Evolutionary conservation across 192 early-diverging fungal species (phyloP).

Genomic region (Umbelopsis sp.): DNA sequence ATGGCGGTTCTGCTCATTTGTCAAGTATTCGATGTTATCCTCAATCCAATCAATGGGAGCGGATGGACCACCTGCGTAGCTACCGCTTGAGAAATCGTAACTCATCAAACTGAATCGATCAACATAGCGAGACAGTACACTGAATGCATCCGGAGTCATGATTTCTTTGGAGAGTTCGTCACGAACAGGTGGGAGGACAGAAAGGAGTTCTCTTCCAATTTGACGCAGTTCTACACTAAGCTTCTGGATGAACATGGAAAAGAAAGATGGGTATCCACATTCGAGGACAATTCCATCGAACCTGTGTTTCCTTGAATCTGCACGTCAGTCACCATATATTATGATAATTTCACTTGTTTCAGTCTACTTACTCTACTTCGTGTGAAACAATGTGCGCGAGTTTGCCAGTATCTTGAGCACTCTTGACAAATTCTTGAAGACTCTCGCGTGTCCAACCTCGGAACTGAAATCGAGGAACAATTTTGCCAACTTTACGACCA

Average conservation of each 20-base stretch:
- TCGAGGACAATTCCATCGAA: slow-evolving; percentile 42
- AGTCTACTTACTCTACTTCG: slow-evolving; percentile 31
- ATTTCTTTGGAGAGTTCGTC: slow-evolving; percentile 16
- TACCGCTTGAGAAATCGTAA: slow-evolving; percentile 39
- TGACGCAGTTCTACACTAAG: slow-evolving; percentile 20
- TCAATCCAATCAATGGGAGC: slow-evolving; percentile 43
- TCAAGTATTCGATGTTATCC: slow-evolving; percentile 38
- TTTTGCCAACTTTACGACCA: slow-evolving; percentile 27
- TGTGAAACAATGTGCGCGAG: slow-evolving; percentile 26
- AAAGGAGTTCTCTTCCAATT: slow-evolving; percentile 24
- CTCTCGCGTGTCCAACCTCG: slow-evolving; percentile 27
- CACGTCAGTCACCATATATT: background rate
- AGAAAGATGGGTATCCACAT: slow-evolving; percentile 22
- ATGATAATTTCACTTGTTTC: background rate
- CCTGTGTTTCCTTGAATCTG: slow-evolving; percentile 22
- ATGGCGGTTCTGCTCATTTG: slow-evolving; percentile 27
- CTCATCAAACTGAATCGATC: slow-evolving; percentile 43
- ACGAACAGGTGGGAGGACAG: slow-evolving; percentile 32
- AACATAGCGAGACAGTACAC: slow-evolving; percentile 20
- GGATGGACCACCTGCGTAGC: slow-evolving; percentile 29
- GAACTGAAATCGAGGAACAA: slow-evolving; percentile 41
- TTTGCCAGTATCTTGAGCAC: slow-evolving; percentile 4
- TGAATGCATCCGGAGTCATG: slow-evolving; percentile 23
- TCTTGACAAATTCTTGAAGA: slow-evolving; percentile 24
- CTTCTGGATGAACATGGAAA: slow-evolving; percentile 21